Percentiles rank a stretch among this genome's conserved stretches.
Conservation (phyloP, 768 basidiomycete species). For the Tulasnella calospora region DNA sequence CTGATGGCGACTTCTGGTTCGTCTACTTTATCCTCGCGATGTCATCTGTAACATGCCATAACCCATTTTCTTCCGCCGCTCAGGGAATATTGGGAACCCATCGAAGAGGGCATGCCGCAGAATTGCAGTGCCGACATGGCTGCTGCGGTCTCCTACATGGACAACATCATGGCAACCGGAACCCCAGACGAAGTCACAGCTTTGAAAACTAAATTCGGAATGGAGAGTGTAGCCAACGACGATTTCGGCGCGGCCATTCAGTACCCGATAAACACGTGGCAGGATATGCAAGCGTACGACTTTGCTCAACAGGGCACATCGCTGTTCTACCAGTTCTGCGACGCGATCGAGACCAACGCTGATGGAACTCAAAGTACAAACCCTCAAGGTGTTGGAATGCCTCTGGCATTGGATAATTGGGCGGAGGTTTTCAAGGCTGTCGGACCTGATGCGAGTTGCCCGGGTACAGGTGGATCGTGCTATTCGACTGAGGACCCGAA, state of each 20-base stretch:
- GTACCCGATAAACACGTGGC: background rate
- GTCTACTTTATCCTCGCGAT: background rate
- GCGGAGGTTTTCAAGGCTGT: background rate
- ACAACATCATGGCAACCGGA: background rate
- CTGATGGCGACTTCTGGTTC: constrained; percentile 26
- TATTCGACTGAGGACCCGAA: background rate
- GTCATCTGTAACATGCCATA: background rate
- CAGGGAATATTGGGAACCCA: constrained; percentile 26
- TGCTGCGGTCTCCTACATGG: constrained; percentile 6
- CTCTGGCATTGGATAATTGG: constrained; percentile 1
- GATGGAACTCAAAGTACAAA: background rate
- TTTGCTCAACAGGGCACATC: background rate
- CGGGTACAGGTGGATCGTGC: constrained; percentile 5
- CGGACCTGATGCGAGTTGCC: background rate
- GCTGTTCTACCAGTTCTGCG: constrained; percentile 25
- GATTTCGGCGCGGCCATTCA: background rate
- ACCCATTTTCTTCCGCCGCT: background rate
- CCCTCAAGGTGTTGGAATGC: constrained; percentile 7
- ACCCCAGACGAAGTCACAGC: background rate
- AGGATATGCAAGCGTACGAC: background rate
- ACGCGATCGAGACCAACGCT: constrained; percentile 17
- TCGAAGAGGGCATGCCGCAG: constrained; percentile 26
- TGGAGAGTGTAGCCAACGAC: constrained; percentile 5
- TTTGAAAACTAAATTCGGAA: constrained; percentile 17
- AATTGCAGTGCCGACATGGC: constrained; percentile 25